Evolutionary conservation across 345 rosid genomes (phyloP), one percentile per base, ranked within the genome.

Genomic region (Turnera subulata): DNA sequence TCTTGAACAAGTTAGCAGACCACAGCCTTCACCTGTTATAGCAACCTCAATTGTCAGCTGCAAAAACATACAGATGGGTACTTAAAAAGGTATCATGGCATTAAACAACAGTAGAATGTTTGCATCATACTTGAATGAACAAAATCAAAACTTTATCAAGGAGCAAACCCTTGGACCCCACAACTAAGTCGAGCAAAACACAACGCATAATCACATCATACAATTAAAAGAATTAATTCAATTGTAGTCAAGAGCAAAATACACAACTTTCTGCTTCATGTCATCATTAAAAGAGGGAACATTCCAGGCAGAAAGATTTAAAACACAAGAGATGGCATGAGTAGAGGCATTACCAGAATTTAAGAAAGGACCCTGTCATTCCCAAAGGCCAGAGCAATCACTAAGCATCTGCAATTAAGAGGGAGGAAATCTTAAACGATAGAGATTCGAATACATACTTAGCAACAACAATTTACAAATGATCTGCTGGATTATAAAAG

Each of bases 341-440:
- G 12, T 39, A 12, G 9, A 26, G 42, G 25, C 29, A 42, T 51
- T 50, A 61, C 65, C 65, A 50, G 56, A 40, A 42, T 18, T 51
- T 44, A 29, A 3, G 19, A n/a, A n/a, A 26, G 57, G 50, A 18
- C 43, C 50, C 26, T 50, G 57, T 16, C 14, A 50, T 19, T n/a
- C 20, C 42, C 24, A 3, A 8, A 8, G 8, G 35, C 8, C 14
- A 14, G 49, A 26, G 3, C 3, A 43, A 55, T 29, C 12, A 10
- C 10, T 51, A 51, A 26, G 57, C 49, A 51, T 61, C 65, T 50
- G 56, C 38, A n/a, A 24, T 14, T 21, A 18, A 44, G 14, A 44
- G 5, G 14, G 32, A 51, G 2, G 40, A 6, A 23, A 13, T 13
- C 9, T 25, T 8, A 29, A 8, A 29, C 35, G 8, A n/a, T n/a